Percentiles rank a stretch among this genome's conserved stretches.
These are phyloP conservation scores for Gracilaria domingensis DNA, from an alignment of 23 red algal genomes.

Conservation along the genomic window DNA sequence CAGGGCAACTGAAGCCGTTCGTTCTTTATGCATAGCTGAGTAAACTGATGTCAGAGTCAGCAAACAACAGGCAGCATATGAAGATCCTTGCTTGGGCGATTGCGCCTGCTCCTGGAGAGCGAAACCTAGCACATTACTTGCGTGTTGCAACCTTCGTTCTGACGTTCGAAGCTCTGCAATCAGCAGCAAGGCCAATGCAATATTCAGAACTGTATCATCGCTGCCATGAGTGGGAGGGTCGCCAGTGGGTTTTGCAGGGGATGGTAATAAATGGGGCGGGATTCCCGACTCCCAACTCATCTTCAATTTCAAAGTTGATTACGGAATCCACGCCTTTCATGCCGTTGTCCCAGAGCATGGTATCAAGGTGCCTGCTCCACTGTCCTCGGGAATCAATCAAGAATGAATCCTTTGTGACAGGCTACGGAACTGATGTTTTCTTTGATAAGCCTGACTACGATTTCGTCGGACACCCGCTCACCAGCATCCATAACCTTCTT, in stretches of 20 bases:
- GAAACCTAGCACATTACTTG: constrained; percentile 29
- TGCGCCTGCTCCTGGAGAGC: constrained; percentile 48
- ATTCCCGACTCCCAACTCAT: too few species aligned
- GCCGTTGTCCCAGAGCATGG: constrained; percentile 80
- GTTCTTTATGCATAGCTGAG: constrained; percentile 24
- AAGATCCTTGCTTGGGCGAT: constrained; percentile 33
- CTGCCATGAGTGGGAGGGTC: too few species aligned
- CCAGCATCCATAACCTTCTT: constrained; percentile 98
- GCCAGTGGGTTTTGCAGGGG: too few species aligned
- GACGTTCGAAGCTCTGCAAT: constrained; percentile 56
- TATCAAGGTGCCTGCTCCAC: constrained; percentile 95
- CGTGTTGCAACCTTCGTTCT: constrained; percentile 41
- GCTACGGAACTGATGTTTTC: constrained; percentile 84
- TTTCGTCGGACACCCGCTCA: constrained; percentile 89
- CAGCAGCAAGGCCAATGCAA: constrained; percentile 53
- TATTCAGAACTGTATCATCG: not conserved
- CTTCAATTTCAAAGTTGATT: constrained; percentile 91
- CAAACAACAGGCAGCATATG: constrained; percentile 67
- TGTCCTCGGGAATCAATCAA: constrained; percentile 99
- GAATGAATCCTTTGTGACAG: constrained; percentile 96
- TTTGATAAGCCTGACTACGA: constrained; percentile 92
- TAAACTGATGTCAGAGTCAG: constrained; percentile 62
- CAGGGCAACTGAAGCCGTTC: constrained; percentile 33
- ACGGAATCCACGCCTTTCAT: constrained; percentile 71
- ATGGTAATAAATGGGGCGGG: too few species aligned